Base-by-base conservation (phyloP, 352 stramenopile genomes). In the Globisporangium splendens region DNA sequence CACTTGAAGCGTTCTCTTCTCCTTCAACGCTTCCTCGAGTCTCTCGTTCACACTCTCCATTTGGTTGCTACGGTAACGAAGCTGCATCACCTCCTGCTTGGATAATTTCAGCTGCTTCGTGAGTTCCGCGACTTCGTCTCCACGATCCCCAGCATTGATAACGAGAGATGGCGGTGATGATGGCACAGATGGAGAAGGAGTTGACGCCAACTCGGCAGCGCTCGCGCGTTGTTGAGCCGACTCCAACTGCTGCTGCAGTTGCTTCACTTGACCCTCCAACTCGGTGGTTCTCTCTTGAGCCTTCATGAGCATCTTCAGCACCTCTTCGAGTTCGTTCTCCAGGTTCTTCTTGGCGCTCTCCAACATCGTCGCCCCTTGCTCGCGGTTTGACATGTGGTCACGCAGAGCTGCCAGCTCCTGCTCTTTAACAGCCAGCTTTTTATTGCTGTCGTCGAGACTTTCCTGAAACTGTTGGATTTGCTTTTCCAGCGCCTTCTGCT, bases 71-170 rank as follows among this genome's bases (percentile, higher is more conserved):
- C 83, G 83, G 68, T 89, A 93, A 0, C 80, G 83, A 18, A 93
- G 75, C 68, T 91, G 79, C 83, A 93, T 93, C 13, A 88, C 80
- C 50, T 93, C 83, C 46, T 93, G 83, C 33, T 85, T 82, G 7
- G 83, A 77, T 15, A 89, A 53, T 56, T 93, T 93, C 4, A 93
- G 63, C 59, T 91, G 78, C 69, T 93, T 93, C 15, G 68, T 72
- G 12, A 89, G 61, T 22, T 93, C 83, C 0, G 66, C 63, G 43
- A 89, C 42, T 31, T 89, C 78, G 2, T 81, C 68, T 31, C 70
- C 62, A 0, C 65, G 49, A 24, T 65, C 46, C 12, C 44, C 64
- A 8, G 28, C 20, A 14, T 50, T 46, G 42, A 43, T 68, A 41
- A 81, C 63, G n/a, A 60, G 54, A 38, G 58, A 54, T 1, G 65